Base-by-base conservation (phyloP, 371 early-diverging fungal genomes). In the Rhizopus stolonifer region DNA sequence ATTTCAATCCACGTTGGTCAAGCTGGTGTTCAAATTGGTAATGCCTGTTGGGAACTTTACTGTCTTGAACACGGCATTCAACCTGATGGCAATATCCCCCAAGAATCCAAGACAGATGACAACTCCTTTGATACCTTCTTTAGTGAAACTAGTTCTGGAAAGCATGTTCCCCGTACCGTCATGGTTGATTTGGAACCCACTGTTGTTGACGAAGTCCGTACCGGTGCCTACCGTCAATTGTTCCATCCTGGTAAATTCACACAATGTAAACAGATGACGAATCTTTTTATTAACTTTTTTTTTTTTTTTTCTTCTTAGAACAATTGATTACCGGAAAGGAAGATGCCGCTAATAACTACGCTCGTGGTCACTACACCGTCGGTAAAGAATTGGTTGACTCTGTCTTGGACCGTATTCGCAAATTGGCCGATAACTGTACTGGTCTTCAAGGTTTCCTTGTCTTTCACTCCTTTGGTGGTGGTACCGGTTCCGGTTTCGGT, bases 11-110 rank as follows among this genome's bases (percentile, higher is more conserved):
- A 99, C 89, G 94, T 81, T 60, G 93, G 94, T 69, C 93, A 99
- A 84, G 99, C 99, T 66, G 99, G 99, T 91, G 93, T 99, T 70
- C 99, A 99, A 83, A 99, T 99, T 73, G 99, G 99, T 88, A 99
- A 98, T 86, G 92, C 98, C 81, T 98, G 99, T 83, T 99, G 99
- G 99, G 99, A 99, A 76, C 56, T 67, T 47, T 98, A 97, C 85
- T 95, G 96, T 78, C 85, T 92, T 58, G 98, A 98, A 82, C 99
- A 99, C 84, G 95, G 96, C 58, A 94, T 99, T 70, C 86, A 89
- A 59, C 98, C 99, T 54, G 96, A 98, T 75, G 99, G 99, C 59
- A 85, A 83, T 65, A 85, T 91, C 82, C 89, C 90, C 50, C 70
- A 81, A 43, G 87, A 87, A 39, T 34, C 42, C 21, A 21, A 56